A percentile compares a stretch with the other conserved stretches of the same genome.
phyloP scores from a whole-genome alignment of 352 stramenopile species.

The Phytopythium litorale region DNA sequence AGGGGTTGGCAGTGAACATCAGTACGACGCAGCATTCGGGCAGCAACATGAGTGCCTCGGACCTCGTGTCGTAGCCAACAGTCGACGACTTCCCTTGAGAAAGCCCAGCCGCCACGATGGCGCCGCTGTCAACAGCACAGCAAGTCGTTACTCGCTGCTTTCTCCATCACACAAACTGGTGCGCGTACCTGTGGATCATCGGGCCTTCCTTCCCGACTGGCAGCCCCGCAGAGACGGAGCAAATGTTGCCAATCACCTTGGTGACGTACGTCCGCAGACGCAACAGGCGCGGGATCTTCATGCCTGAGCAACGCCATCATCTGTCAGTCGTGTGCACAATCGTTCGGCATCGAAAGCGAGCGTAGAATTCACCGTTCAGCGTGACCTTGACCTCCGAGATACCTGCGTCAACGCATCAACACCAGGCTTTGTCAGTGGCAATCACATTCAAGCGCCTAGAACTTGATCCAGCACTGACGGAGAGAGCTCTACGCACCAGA shows the following conservation, averaged over 20 bases:
- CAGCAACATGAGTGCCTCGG: background rate
- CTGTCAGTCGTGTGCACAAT: background rate
- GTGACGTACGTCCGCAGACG: slow-evolving; percentile 76
- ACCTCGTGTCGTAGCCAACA: slow-evolving; percentile 71
- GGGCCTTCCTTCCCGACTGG: slow-evolving; percentile 91
- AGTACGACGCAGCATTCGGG: background rate
- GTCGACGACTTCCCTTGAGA: slow-evolving; percentile 78
- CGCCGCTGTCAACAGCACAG: slow-evolving; percentile 30
- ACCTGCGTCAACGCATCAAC: slow-evolving; percentile 22
- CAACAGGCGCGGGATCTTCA: slow-evolving; percentile 81
- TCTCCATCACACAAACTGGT: background rate
- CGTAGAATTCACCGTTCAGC: slow-evolving; percentile 65
- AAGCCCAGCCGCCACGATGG: slow-evolving; percentile 69
- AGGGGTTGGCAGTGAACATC: background rate
- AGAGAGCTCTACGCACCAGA: slow-evolving; percentile 31
- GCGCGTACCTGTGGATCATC: slow-evolving; percentile 84
- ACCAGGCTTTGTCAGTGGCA: background rate
- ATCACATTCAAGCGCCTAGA: no score
- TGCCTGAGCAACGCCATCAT: slow-evolving; percentile 18
- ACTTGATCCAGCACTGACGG: background rate
- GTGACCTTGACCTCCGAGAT: slow-evolving; percentile 94
- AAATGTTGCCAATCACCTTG: slow-evolving; percentile 88
- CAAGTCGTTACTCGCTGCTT: background rate
- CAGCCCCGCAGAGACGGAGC: slow-evolving; percentile 78
- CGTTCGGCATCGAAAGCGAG: no score